Conservation (phyloP, 2,329 filamentous ascomycete species). For the Colletotrichum lentis region DNA sequence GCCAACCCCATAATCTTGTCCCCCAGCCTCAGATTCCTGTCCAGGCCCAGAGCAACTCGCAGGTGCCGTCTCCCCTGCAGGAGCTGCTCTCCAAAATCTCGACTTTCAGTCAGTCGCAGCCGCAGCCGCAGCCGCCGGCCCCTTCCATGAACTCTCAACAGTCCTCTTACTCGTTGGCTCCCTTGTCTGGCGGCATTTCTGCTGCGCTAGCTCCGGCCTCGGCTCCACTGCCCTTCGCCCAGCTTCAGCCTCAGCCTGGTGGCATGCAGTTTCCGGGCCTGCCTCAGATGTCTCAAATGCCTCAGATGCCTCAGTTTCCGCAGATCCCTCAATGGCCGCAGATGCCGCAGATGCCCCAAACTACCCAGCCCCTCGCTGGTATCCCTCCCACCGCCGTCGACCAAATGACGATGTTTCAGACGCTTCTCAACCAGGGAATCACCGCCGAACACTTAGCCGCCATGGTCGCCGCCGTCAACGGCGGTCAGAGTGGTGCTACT, state of each 20-base stretch:
- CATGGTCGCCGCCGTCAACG: conserved; percentile 62
- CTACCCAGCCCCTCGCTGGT: conserved; percentile 47
- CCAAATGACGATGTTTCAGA: conserved; percentile 76
- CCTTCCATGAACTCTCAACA: conserved; percentile 13
- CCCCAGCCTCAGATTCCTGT: conserved; percentile 4
- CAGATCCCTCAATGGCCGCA: neutral
- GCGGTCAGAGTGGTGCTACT: conserved; percentile 46
- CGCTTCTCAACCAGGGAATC: conserved; percentile 77
- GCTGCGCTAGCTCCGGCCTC: conserved; percentile 64
- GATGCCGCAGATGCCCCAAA: neutral
- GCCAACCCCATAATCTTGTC: conserved; percentile 3
- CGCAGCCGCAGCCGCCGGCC: conserved; percentile 11
- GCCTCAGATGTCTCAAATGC: conserved; percentile 33
- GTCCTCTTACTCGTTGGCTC: conserved; percentile 30
- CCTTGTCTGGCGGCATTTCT: conserved; percentile 53
- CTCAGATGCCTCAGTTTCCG: conserved; percentile 22
- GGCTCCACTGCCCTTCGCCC: conserved; percentile 51
- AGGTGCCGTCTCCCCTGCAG: conserved; percentile 9
- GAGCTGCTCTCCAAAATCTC: conserved; percentile 26
- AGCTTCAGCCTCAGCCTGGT: conserved; percentile 37
- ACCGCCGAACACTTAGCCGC: conserved; percentile 78
- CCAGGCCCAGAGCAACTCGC: conserved; percentile 12
- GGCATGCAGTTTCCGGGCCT: conserved; percentile 45
- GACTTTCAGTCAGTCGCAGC: conserved; percentile 11
- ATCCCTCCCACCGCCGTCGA: conserved; percentile 65